Conservation (phyloP, 305 asterid genomes). For the Coffea humblotiana region DNA sequence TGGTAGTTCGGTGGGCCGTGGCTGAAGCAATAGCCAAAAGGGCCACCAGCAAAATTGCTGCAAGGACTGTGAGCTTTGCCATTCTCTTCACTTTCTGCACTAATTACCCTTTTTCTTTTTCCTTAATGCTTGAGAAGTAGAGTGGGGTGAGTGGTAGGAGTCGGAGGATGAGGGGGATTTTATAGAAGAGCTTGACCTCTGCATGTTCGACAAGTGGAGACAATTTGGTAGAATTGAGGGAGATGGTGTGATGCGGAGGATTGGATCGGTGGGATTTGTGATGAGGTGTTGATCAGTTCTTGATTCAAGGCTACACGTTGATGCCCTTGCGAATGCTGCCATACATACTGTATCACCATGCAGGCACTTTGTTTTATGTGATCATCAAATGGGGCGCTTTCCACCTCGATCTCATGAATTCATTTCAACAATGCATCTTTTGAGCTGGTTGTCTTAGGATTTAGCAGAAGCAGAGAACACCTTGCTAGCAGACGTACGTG, state of each 20-base stretch:
- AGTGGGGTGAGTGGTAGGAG: neutral
- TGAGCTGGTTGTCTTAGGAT: no score
- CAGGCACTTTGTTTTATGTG: neutral
- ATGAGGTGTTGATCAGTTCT: neutral
- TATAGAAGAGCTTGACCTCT: neutral
- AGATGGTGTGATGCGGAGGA: neutral
- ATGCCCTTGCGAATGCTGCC: neutral
- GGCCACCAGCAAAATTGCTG: slow-evolving; percentile 36
- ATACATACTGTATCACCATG: neutral
- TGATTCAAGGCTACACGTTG: neutral
- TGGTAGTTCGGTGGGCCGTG: slow-evolving; percentile 27
- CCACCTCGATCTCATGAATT: neutral
- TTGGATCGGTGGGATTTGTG: neutral
- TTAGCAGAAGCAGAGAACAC: no score
- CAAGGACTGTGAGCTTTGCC: slow-evolving; percentile 32
- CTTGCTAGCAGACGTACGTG: neutral
- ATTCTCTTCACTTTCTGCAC: neutral
- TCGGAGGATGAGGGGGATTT: neutral
- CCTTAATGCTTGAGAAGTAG: neutral
- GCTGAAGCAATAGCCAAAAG: slow-evolving; percentile 30
- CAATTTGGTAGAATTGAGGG: neutral
- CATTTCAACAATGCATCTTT: neutral
- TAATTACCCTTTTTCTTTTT: neutral
- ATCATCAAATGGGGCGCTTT: neutral
- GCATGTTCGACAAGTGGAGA: slow-evolving; percentile 15